Evolutionary conservation across 257 asterid genomes (phyloP).

Genomic region (Hygrophila difformis): DNA sequence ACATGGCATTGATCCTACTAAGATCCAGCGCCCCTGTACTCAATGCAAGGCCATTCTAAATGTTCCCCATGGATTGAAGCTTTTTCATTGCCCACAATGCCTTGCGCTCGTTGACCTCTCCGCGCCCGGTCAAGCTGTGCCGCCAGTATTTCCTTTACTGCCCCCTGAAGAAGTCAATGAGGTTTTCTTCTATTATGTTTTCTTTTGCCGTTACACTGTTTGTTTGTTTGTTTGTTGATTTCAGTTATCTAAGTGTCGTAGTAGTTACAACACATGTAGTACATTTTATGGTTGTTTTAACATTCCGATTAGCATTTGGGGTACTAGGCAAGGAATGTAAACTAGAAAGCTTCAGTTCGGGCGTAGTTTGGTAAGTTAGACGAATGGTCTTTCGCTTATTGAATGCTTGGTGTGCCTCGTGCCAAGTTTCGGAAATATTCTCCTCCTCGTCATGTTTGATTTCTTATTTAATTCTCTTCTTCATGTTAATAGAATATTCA

Average conservation of each 20-base stretch:
- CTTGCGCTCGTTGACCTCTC: conserved; percentile 78
- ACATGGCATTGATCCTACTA: conserved; percentile 89
- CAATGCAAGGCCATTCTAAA: conserved; percentile 90
- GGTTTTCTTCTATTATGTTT: conserved; percentile 30
- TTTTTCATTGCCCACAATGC: conserved; percentile 91
- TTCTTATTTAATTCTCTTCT: no score
- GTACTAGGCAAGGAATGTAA: no score
- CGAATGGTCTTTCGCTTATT: no score
- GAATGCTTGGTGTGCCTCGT: no score
- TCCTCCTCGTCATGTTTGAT: no score
- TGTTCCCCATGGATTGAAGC: conserved; percentile 81
- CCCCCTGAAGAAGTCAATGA: conserved; percentile 88
- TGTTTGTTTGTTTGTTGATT: background rate
- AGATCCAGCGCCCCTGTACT: conserved; percentile 93
- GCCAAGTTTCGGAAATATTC: no score
- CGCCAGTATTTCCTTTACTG: conserved; percentile 31
- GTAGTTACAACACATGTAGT: background rate
- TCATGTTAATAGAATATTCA: no score
- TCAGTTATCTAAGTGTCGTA: background rate
- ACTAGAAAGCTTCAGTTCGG: no score
- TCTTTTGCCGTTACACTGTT: background rate
- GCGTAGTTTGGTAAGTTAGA: no score
- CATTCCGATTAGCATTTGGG: no score
- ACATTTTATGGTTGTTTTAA: no score
- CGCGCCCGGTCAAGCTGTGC: conserved; percentile 42